phyloP scores from a whole-genome alignment of 2,329 filamentous ascomycete species.

The Microdochium nivale region DNA sequence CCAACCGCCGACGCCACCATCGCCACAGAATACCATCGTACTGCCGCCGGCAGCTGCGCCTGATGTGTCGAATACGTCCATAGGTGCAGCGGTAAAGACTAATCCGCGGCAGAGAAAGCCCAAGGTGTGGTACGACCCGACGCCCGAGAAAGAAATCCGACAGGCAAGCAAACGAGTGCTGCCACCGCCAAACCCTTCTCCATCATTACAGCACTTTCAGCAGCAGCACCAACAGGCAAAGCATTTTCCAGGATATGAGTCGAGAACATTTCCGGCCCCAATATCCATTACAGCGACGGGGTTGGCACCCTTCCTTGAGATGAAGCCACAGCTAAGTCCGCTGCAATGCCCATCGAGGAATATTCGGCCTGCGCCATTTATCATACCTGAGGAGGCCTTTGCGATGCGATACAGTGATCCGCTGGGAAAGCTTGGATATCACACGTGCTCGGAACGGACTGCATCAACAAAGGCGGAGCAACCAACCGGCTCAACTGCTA shows the following conservation, averaged over 20 bases:
- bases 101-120: constrained; percentile 37
- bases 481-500: neutral
- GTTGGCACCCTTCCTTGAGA: neutral
- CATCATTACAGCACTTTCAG: neutral
- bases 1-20: neutral
- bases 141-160: neutral
- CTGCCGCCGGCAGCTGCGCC: constrained; percentile 1
- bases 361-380: neutral
- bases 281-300: neutral
- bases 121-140: constrained; percentile 26
- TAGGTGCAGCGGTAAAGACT: constrained; percentile 41
- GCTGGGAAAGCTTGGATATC: neutral
- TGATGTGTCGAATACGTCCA: constrained; percentile 25
- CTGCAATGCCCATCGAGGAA: neutral
- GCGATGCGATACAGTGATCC: neutral
- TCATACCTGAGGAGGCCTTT: neutral
- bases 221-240: neutral
- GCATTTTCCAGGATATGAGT: neutral
- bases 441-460: neutral
- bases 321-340: neutral
- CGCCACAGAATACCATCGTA: neutral
- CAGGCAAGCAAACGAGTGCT: neutral
- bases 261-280: neutral
- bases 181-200: neutral
- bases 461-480: neutral